Evolutionary conservation across 2,329 filamentous ascomycete genomes (phyloP), one percentile per base, ranked within the genome.

Genomic region (Hypoxylon sp.): DNA sequence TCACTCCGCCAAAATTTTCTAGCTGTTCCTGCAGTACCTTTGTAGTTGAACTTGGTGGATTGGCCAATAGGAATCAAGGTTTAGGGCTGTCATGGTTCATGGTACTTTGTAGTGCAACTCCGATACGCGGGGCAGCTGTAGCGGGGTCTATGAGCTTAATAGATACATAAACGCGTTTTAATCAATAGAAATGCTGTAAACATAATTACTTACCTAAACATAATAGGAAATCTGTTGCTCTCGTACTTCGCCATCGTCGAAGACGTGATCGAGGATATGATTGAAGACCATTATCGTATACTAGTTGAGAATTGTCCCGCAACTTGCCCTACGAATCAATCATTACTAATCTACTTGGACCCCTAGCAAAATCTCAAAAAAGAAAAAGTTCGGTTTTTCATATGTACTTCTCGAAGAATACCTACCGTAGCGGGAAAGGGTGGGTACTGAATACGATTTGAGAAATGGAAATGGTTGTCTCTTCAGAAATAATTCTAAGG

Each of bases 71-170:
- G 39, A 65, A 26, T 31, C 22, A 3, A 29, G 4, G 11, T 22
- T 33, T 46, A 10, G 14, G 22, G 5, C 29, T 55, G 29, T n/a
- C 33, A 47, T 51, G 9, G 26, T 58, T 50, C 47, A 22, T 35
- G 14, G 29, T 48, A 44, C 35, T 51, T 48, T n/a, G 5, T 13
- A 42, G 24, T 48, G 51, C n/a, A 24, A 56, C 60, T 70, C 68
- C 68, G 68, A 68, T 70, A n/a, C 39, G 68, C 68, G 68, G 68
- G 68, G 67, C 59, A 57, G 19, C 17, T 6, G 55, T 64, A 54
- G 67, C 29, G 67, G 64, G 53, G 65, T 42, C 11, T 0, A 52
- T 14, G 42, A 67, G 64, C 67, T 70, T 67, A 13, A 35, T 65
- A 67, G 24, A 52, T 53, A 50, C 48, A 67, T 70, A 46, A 11